Base-by-base conservation (phyloP, 768 basidiomycete genomes). In the Lentinula sp. region DNA sequence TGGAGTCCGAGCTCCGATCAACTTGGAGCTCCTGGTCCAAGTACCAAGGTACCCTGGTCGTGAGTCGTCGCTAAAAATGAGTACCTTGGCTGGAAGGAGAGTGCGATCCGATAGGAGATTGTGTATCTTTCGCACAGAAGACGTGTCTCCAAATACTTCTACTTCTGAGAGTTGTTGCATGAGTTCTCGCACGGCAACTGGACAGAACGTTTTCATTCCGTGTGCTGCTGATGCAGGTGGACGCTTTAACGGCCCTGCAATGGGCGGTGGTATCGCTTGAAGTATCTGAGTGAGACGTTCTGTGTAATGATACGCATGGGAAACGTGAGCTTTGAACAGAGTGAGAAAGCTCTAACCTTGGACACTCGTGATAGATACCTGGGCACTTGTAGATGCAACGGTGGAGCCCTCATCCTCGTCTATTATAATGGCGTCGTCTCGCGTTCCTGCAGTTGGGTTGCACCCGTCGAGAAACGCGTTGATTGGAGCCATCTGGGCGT, bases 1-100 rank as follows among this genome's bases (percentile, higher is more conserved):
- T 1, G 97, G 95, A 16, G 81, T 84, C 15, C 97, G 85, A 1
- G 95, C 88, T 0, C 93, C 89, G 62, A 98, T 85, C 37, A 84
- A 73, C 16, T 78, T 78, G 13, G 94, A 95, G 62, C 78, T 84
- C 58, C 89, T 87, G 7, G 94, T 95, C 88, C 92, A 98, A 5
- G 97, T 98, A 21, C 95, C 96, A 67, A 86, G 89, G 73, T 96
- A 98, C 1, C 94, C 94, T 11, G 97, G 96, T 52, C 97, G 85
- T 0, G 82, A 80, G 70, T 98, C 93, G 61, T 88, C 88, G 15
- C 78, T 74, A 72, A 97, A 98, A 61, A 91, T 86, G 43, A 98
- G 77, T 2, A 87, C 84, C 73, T 97, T 98, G 54, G 86, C 84
- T 0, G 89, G 89, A 50, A 93, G 76, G 28, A 76, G 67, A 5